A percentile compares a stretch with the other conserved stretches of the same genome.
Evolutionary conservation across 495 filamentous ascomycete species (phyloP).

Genomic region (Trichoderma gamsii): DNA sequence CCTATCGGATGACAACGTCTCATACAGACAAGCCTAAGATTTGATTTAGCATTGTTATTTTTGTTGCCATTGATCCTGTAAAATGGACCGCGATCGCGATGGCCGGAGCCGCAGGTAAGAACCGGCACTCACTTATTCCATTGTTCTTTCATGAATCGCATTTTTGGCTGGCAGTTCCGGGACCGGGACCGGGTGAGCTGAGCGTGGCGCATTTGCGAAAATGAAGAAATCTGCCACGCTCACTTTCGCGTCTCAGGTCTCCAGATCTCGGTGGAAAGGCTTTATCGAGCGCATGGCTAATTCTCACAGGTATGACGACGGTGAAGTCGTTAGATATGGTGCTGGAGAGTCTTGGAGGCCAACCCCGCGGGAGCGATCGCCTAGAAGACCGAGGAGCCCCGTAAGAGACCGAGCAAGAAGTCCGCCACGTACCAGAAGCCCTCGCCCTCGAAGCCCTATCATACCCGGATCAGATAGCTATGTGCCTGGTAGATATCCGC

Average conservation of each 20-base stretch:
- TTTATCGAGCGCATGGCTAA: background rate
- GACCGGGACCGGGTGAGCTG: background rate
- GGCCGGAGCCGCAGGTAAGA: conserved; percentile 1
- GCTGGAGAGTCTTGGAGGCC: conserved; percentile 53
- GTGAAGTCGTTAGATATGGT: conserved; percentile 49
- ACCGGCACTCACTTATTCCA: background rate
- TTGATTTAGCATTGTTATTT: background rate
- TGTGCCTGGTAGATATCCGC: conserved; percentile 14
- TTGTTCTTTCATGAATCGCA: background rate
- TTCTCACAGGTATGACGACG: conserved; percentile 42
- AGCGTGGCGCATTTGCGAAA: too few relatives aligned
- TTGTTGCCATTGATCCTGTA: background rate
- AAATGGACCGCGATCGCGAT: conserved; percentile 3
- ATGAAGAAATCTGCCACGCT: background rate
- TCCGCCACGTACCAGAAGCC: conserved; percentile 9
- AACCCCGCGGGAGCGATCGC: conserved; percentile 33
- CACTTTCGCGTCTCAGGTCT: background rate
- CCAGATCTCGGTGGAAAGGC: background rate
- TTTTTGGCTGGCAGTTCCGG: background rate
- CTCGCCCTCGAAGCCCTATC: conserved; percentile 15
- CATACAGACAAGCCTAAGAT: background rate
- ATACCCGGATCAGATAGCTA: conserved; percentile 15
- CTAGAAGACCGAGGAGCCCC: conserved; percentile 35
- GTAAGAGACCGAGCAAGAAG: conserved; percentile 28
- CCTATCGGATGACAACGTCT: background rate